Percentiles rank a stretch among this genome's conserved stretches.
Evolutionary conservation across 2,329 filamentous ascomycete genomes (phyloP).

Genomic region (Trichoderma endophyticum): DNA sequence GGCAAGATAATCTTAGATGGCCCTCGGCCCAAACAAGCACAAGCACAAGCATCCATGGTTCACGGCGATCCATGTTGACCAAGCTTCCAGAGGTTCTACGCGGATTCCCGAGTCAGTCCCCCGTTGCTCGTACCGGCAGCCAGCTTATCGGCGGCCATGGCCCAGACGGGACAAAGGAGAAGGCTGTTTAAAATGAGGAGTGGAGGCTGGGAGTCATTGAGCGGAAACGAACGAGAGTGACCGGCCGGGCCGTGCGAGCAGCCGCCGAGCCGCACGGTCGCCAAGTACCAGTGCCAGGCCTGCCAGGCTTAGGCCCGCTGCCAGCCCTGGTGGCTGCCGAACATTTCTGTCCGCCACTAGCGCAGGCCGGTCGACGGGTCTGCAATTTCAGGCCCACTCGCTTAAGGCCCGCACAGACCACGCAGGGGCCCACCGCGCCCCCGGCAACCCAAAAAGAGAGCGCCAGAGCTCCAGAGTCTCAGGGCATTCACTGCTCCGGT

Average conservation of each 20-base stretch:
- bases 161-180: conserved; percentile 8
- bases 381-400: conserved; percentile 29
- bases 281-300: neutral
- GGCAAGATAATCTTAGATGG: conserved; percentile 17
- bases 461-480: conserved; percentile 8
- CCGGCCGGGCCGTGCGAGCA: neutral
- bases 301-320: neutral
- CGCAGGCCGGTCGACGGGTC: conserved; percentile 21
- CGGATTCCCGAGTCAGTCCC: neutral
- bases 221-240: neutral
- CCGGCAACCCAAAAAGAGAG: conserved; percentile 13
- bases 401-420: conserved; percentile 25
- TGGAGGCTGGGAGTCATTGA: conserved; percentile 9
- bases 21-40: neutral
- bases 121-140: neutral
- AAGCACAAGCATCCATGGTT: neutral
- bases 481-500: conserved; percentile 1
- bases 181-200: conserved; percentile 11
- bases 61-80: conserved; percentile 11
- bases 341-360: conserved; percentile 20
- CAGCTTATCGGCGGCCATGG: conserved; percentile 11
- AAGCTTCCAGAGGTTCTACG: conserved; percentile 8
- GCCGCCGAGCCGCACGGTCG: neutral
- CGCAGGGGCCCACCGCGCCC: conserved; percentile 7
- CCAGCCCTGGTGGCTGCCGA: conserved; percentile 16